Evolutionary conservation across 116 monocot species (phyloP).

Genomic region (Trichopus zeylanicus): DNA sequence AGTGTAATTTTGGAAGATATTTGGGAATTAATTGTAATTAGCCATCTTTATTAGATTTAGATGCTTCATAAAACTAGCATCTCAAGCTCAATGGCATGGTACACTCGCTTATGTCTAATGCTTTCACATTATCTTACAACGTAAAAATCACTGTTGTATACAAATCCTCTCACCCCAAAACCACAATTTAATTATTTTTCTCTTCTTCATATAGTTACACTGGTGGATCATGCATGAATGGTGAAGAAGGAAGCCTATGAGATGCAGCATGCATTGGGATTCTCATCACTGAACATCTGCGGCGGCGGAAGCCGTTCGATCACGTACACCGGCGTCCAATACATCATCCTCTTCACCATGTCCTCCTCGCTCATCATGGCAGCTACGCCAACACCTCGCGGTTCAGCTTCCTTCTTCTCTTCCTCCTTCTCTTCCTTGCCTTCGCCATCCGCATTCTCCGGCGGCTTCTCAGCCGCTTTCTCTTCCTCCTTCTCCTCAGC

Average conservation of each 20-base stretch:
- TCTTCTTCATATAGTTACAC: no score
- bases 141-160: no score
- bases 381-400: background rate
- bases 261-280: slow-evolving; percentile 88
- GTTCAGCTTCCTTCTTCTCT: slow-evolving; percentile 16
- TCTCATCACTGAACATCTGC: slow-evolving; percentile 91
- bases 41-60: no score
- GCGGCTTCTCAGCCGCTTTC: background rate
- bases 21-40: no score
- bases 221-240: background rate
- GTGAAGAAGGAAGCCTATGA: slow-evolving; percentile 16
- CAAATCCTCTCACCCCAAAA: background rate
- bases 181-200: no score
- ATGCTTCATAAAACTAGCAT: no score
- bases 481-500: slow-evolving; percentile 15
- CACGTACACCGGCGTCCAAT: slow-evolving; percentile 36
- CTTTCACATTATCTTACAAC: no score
- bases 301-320: slow-evolving; percentile 55
- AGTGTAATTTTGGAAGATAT: no score
- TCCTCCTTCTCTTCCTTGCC: slow-evolving; percentile 8
- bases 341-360: slow-evolving; percentile 44
- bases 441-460: slow-evolving; percentile 4
- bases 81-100: no score
- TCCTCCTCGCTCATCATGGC: slow-evolving; percentile 17
- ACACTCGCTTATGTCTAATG: no score